Conservation (phyloP, 768 basidiomycete species). For the Antrodiella citrinella region DNA sequence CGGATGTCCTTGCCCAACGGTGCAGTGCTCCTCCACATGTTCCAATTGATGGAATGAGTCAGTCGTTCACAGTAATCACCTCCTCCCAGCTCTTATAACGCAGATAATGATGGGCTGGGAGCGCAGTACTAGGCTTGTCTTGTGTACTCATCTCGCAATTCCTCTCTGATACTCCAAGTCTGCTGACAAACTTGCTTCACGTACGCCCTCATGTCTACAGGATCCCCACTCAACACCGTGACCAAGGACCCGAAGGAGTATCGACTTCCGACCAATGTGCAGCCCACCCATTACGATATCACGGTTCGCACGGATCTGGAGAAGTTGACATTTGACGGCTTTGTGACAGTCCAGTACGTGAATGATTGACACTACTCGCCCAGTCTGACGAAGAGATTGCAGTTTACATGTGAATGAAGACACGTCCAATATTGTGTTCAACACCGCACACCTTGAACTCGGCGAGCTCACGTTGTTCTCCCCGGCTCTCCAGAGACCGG, state of each 20-base stretch:
- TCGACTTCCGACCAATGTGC: constrained; percentile 63
- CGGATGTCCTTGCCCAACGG: too few species aligned
- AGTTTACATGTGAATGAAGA: constrained; percentile 59
- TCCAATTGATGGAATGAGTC: too few species aligned
- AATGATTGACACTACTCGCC: background rate
- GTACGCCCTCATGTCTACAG: too few species aligned
- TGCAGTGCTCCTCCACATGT: too few species aligned
- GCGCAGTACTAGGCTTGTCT: too few species aligned
- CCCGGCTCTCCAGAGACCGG: constrained; percentile 41
- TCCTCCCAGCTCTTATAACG: too few species aligned
- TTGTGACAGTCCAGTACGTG: constrained; percentile 61
- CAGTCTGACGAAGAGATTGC: background rate
- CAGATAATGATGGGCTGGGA: too few species aligned
- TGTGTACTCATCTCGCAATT: too few species aligned
- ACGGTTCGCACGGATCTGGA: constrained; percentile 78
- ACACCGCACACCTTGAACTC: constrained; percentile 42
- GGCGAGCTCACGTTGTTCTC: constrained; percentile 43
- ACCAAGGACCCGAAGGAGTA: constrained; percentile 21
- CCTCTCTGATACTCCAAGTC: too few species aligned
- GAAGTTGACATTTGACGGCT: constrained; percentile 63
- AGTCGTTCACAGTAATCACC: too few species aligned
- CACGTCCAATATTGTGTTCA: constrained; percentile 57
- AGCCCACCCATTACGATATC: constrained; percentile 71
- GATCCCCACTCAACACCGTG: too few species aligned
- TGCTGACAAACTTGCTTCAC: too few species aligned